These are phyloP conservation scores for Salix viminalis DNA, from an alignment of 345 rosid genomes.

Conservation along the genomic window DNA sequence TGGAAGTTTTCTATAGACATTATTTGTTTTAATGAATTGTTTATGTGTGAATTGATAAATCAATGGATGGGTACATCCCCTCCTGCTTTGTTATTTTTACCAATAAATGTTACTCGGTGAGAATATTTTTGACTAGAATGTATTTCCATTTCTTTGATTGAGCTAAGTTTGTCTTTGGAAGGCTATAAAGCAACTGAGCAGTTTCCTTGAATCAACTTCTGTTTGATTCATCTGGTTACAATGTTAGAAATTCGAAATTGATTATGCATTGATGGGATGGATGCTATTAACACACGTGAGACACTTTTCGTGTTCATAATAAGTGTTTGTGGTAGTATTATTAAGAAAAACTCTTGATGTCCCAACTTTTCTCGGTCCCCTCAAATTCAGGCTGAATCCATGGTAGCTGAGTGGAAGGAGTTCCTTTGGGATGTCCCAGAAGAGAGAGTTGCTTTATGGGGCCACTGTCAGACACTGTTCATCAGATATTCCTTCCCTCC, in stretches of 20 bases:
- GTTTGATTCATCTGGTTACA: not conserved
- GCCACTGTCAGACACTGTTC: conserved; percentile 90
- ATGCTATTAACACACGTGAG: not conserved
- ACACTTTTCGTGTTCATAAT: not conserved
- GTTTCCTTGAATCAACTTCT: not conserved
- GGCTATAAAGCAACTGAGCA: not conserved
- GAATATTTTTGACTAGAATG: not conserved
- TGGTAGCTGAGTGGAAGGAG: conserved; percentile 99
- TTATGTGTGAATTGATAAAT: too few relatives aligned
- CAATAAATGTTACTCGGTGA: not conserved
- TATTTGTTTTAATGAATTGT: too few relatives aligned
- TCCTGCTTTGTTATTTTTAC: too few relatives aligned
- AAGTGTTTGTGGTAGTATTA: not conserved
- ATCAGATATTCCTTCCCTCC: conserved; percentile 84
- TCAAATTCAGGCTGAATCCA: conserved; percentile 79
- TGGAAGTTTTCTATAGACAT: too few relatives aligned
- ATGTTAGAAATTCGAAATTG: too few relatives aligned
- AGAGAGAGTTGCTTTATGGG: conserved; percentile 97
- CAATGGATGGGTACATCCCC: not conserved
- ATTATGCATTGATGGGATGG: not conserved
- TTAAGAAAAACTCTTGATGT: conserved; percentile 3
- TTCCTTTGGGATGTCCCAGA: conserved; percentile 99
- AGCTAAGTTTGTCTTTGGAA: not conserved
- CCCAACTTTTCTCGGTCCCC: not conserved
- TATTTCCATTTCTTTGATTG: not conserved